A percentile compares a stretch with the other conserved stretches of the same genome.
Conservation (phyloP, 2,329 filamentous ascomycete genomes). For the Fonsecaea erecta region DNA sequence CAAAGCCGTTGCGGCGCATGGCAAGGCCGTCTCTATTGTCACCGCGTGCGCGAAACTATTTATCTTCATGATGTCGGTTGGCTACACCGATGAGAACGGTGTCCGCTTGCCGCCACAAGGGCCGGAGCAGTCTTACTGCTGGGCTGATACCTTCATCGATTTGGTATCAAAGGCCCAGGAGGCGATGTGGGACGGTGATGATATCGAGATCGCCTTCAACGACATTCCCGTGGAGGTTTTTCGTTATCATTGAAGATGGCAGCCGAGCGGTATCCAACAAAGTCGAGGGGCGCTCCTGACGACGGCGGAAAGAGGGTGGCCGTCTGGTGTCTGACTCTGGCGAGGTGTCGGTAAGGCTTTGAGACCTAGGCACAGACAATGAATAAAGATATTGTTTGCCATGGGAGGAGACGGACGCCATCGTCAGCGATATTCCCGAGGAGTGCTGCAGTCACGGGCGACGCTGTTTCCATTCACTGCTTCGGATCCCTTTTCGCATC, state of each 20-base stretch:
- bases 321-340: background rate
- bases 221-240: background rate
- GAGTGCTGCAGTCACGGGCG: background rate
- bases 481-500: no score
- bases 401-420: background rate
- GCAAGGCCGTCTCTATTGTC: background rate
- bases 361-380: background rate
- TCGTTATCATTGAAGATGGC: background rate
- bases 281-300: background rate
- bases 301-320: no score
- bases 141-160: background rate
- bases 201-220: background rate
- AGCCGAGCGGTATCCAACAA: background rate
- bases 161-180: background rate
- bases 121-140: background rate
- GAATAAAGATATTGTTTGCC: background rate
- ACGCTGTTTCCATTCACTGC: no score
- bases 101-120: background rate
- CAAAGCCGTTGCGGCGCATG: background rate
- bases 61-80: background rate
- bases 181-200: background rate
- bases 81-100: background rate
- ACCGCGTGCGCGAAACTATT: background rate
- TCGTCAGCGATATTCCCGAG: background rate
- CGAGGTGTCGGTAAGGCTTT: background rate